Evolutionary conservation across 768 basidiomycete species (phyloP).

Genomic region (Artomyces pyxidatus): DNA sequence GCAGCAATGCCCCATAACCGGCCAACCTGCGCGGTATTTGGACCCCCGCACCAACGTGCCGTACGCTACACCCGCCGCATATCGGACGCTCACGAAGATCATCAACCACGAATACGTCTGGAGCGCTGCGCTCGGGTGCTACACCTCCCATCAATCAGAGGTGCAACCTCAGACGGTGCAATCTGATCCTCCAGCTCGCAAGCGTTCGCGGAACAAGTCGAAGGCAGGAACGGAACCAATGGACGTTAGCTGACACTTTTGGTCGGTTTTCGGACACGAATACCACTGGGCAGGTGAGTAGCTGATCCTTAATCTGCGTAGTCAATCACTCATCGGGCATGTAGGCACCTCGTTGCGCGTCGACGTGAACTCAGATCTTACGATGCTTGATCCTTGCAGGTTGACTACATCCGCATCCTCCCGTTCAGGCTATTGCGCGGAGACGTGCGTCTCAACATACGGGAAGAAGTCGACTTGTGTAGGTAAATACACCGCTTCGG

Average conservation of each 20-base stretch:
- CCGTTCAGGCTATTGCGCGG: too few species aligned
- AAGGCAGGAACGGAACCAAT: neutral
- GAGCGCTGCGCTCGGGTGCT: constrained; percentile 38
- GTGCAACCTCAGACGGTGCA: neutral
- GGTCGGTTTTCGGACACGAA: too few species aligned
- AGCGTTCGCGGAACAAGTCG: neutral
- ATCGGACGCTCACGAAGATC: constrained; percentile 49
- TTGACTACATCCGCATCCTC: too few species aligned
- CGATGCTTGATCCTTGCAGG: too few species aligned
- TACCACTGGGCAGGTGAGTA: too few species aligned
- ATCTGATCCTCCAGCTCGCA: neutral
- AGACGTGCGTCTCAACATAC: too few species aligned
- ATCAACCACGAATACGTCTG: constrained; percentile 67
- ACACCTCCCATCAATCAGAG: constrained; percentile 20
- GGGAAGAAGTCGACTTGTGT: too few species aligned
- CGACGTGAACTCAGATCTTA: too few species aligned
- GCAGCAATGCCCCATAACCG: constrained; percentile 70
- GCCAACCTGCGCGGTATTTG: constrained; percentile 63
- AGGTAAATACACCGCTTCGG: too few species aligned
- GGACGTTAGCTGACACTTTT: neutral
- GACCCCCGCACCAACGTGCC: constrained; percentile 79
- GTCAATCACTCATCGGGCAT: too few species aligned
- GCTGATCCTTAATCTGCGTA: too few species aligned
- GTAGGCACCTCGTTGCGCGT: too few species aligned
- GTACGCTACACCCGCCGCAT: constrained; percentile 65